A percentile compares a stretch with the other conserved stretches of the same genome.
These are phyloP conservation scores for Cucurbita moschata DNA, from an alignment of 306 rosid species.

Conservation along the genomic window DNA sequence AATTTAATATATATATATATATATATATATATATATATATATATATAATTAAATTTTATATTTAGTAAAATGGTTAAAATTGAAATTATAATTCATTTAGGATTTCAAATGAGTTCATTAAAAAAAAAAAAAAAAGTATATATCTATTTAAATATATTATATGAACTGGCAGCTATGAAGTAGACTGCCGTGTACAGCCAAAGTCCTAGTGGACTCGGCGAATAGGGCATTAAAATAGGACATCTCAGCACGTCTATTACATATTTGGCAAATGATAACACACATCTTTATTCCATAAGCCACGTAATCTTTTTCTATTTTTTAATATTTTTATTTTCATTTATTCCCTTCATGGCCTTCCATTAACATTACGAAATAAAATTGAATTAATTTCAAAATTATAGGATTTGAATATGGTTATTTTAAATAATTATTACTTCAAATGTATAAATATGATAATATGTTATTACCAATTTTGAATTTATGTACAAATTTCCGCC, in stretches of 20 bases:
- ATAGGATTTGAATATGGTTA: too few species aligned
- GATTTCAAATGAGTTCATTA: not conserved
- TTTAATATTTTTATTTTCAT: not conserved
- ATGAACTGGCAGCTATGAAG: not conserved
- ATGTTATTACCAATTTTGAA: not conserved
- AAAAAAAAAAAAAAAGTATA: not conserved
- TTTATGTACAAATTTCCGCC: not conserved
- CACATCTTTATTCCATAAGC: not conserved
- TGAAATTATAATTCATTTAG: not conserved
- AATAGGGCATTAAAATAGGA: not conserved
- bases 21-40: too few species aligned
- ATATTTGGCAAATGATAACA: not conserved
- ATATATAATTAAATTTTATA: too few species aligned
- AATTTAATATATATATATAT: too few species aligned
- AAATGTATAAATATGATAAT: not conserved
- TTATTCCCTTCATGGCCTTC: not conserved
- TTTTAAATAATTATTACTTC: too few species aligned
- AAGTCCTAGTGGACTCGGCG: not conserved
- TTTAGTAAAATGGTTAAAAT: too few species aligned
- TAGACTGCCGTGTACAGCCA: not conserved
- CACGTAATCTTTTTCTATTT: not conserved
- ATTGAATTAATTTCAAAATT: too few species aligned
- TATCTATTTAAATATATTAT: not conserved
- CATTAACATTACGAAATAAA: not conserved
- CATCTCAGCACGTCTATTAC: not conserved